Evolutionary conservation across 2,329 filamentous ascomycete genomes (phyloP).

Genomic region (Bipolaris victoriae): DNA sequence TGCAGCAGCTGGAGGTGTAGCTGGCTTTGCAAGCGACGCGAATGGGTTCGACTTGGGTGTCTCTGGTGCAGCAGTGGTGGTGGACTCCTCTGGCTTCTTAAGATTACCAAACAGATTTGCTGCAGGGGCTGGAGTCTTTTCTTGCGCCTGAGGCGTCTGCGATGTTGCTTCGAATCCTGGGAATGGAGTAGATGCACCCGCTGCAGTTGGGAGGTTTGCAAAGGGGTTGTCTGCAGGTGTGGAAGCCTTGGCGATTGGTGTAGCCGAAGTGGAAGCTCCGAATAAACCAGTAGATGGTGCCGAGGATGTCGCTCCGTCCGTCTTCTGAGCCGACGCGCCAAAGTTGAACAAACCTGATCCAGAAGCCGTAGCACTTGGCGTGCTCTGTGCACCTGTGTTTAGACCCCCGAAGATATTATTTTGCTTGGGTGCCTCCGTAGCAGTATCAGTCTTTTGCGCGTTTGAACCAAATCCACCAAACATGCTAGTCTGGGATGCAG

Average conservation of each 20-base stretch:
- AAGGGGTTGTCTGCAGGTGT: constrained; percentile 25
- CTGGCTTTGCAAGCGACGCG: constrained; percentile 23
- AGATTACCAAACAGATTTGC: constrained; percentile 26
- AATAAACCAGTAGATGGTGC: constrained; percentile 24
- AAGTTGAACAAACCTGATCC: constrained; percentile 25
- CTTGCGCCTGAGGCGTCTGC: constrained; percentile 20
- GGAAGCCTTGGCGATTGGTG: constrained; percentile 10
- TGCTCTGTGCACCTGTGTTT: constrained; percentile 19
- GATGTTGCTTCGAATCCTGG: constrained; percentile 15
- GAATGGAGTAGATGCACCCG: constrained; percentile 14
- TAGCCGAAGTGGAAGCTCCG: constrained; percentile 10
- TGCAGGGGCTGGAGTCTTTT: constrained; percentile 15
- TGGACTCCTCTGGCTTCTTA: constrained; percentile 21
- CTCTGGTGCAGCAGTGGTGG: constrained; percentile 19
- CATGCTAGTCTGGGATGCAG: constrained; percentile 18
- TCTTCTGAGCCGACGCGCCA: constrained; percentile 18
- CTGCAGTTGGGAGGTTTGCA: constrained; percentile 17
- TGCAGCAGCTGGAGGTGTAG: constrained; percentile 12
- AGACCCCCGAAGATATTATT: constrained; percentile 22
- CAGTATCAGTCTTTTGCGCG: constrained; percentile 18
- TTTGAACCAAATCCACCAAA: constrained; percentile 29
- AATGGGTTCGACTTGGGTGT: constrained; percentile 31
- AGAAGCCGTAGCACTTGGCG: constrained; percentile 18
- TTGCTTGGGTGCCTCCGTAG: constrained; percentile 11
- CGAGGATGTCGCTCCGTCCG: constrained; percentile 17